Percentiles rank a stretch among this genome's conserved stretches.
Conservation (phyloP, 1,284 basidiomycete genomes). For the Boletus sp. region DNA sequence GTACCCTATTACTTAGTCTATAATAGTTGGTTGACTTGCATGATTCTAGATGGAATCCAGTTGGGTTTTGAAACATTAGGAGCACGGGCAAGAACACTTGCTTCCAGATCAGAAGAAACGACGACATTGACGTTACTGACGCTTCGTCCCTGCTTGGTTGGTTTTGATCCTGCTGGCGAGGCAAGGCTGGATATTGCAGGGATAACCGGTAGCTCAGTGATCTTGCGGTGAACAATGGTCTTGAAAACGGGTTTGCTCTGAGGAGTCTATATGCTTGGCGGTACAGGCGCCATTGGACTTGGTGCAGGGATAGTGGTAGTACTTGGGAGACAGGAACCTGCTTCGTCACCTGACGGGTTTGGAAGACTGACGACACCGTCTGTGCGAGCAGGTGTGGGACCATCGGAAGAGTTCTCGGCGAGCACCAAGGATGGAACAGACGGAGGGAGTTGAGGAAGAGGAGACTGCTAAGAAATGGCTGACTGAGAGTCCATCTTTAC, state of each 20-base stretch:
- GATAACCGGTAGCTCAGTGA: slow-evolving; percentile 33
- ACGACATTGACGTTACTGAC: slow-evolving; percentile 20
- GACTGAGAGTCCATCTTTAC: slow-evolving; percentile 13
- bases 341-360: slow-evolving; percentile 2
- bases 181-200: slow-evolving; percentile 16
- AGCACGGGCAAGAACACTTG: slow-evolving; percentile 46
- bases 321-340: background rate
- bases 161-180: slow-evolving; percentile 11
- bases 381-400: background rate
- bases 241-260: slow-evolving; percentile 37
- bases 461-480: slow-evolving; percentile 12
- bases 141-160: slow-evolving; percentile 26
- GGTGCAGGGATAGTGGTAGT: slow-evolving; percentile 1
- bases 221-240: slow-evolving; percentile 52
- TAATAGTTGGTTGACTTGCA: too few species aligned
- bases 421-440: background rate
- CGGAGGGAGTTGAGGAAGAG: background rate
- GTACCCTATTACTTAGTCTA: too few species aligned
- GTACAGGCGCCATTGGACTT: slow-evolving; percentile 1
- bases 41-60: too few species aligned
- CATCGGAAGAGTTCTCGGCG: background rate
- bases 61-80: too few species aligned
- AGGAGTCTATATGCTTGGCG: slow-evolving; percentile 7
- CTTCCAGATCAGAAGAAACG: slow-evolving; percentile 39
- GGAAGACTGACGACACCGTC: background rate